Percentiles rank a stretch among this genome's conserved stretches.
Evolutionary conservation across 345 rosid genomes (phyloP).

Genomic region (Toxicodendron radicans): DNA sequence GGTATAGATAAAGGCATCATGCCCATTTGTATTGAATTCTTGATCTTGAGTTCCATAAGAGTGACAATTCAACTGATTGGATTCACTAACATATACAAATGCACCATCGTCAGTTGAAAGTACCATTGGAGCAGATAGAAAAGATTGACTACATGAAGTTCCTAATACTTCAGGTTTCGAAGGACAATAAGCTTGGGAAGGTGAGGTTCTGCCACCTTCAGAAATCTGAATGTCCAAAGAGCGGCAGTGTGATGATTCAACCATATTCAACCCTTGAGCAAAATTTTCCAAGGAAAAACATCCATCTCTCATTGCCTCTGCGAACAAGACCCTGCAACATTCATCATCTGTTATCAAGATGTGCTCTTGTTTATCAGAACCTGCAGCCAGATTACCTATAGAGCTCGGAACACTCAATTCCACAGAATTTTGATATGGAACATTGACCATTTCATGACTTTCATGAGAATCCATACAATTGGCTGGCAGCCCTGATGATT

Average conservation of each 20-base stretch:
- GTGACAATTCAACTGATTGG: slow-evolving; percentile 38
- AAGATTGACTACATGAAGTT: slow-evolving; percentile 48
- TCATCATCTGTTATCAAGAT: slow-evolving; percentile 81
- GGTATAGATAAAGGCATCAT: slow-evolving; percentile 49
- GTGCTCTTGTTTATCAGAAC: slow-evolving; percentile 44
- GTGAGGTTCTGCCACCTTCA: slow-evolving; percentile 38
- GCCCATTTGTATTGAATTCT: slow-evolving; percentile 33
- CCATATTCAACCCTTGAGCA: slow-evolving; percentile 37
- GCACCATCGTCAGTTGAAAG: slow-evolving; percentile 36
- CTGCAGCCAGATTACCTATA: slow-evolving; percentile 36
- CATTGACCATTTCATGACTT: slow-evolving; percentile 40
- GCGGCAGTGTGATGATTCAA: slow-evolving; percentile 35
- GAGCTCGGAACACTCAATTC: slow-evolving; percentile 46
- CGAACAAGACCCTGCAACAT: slow-evolving; percentile 76
- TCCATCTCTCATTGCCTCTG: slow-evolving; percentile 49
- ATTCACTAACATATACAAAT: slow-evolving; percentile 35
- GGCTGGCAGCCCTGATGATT: slow-evolving; percentile 47
- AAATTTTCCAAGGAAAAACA: slow-evolving; percentile 41
- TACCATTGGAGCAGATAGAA: slow-evolving; percentile 33
- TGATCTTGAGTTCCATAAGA: slow-evolving; percentile 50
- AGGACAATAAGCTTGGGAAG: slow-evolving; percentile 42
- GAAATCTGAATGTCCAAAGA: slow-evolving; percentile 41
- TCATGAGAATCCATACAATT: slow-evolving; percentile 41
- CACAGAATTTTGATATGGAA: slow-evolving; percentile 46
- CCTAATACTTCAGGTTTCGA: slow-evolving; percentile 43